Evolutionary conservation across 208 protist genomes (phyloP), one percentile per base, ranked within the genome.

Genomic region (Crithidia thermophila): DNA sequence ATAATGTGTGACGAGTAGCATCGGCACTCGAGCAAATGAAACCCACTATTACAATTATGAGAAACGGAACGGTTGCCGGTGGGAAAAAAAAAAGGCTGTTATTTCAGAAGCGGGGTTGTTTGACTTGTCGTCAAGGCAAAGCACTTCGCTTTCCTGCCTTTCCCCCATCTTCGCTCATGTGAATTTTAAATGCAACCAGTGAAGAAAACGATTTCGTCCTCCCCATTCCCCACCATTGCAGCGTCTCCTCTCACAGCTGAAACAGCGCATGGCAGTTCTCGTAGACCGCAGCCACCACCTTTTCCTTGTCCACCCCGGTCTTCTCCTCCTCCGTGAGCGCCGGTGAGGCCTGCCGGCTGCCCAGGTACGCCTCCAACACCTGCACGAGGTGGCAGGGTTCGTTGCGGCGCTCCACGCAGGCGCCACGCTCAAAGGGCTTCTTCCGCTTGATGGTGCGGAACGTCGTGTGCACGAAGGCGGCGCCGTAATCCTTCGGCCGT

Each of bases 341-440:
- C 27, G 52, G 43, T 18, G 36, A 43, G 13, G 42, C 55, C 2
- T 66, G 52, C 27, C 66, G 33, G 21, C 65, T 55, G 31, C 90
- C 90, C 39, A 85, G 16, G 56, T 87, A 93, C 25, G 65, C 81
- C 69, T 95, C 85, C 18, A 93, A 36, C 13, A 95, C 81, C 62
- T 95, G 90, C 11, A 91, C 77, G 25, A 94, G 53, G 45, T 93
- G 85, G 61, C 88, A 96, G 1, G 96, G 96, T 67, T 98, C 94
- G 62, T 93, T 97, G 27, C 96, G 82, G n/a, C 91, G 74, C 79
- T 98, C 92, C 39, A 97, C 50, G 47, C 84, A 94, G 37, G 72
- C 74, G 0, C 77, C 83, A 1, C 62, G 57, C 50, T 83, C 82
- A 58, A 87, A 94, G 4, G 84, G 72, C 45, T 87, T 81, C 27